phyloP scores from a whole-genome alignment of 164 flowering plant genomes.

The Amborella trichopoda region DNA sequence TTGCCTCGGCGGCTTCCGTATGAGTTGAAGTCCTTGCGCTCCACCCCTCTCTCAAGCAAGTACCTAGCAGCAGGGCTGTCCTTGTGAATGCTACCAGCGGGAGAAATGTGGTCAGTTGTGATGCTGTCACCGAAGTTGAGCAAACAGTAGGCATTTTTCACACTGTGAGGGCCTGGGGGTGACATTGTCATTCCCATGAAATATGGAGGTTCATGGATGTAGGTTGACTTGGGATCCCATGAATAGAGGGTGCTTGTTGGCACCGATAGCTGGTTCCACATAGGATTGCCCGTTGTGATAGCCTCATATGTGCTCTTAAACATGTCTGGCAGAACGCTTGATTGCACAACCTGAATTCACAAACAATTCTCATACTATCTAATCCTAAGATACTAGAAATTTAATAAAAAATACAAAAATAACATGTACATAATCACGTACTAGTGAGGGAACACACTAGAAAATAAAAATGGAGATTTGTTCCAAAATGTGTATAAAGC shows the following conservation, averaged over 20 bases:
- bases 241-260: slow-evolving; percentile 37
- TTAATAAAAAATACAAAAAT: too few species aligned
- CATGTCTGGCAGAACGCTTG: slow-evolving; percentile 67
- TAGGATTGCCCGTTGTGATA: slow-evolving; percentile 63
- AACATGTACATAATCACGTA: too few species aligned
- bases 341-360: slow-evolving; percentile 45
- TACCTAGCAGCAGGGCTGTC: slow-evolving; percentile 74
- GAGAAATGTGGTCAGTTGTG: slow-evolving; percentile 78
- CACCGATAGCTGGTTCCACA: slow-evolving; percentile 60
- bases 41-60: slow-evolving; percentile 64
- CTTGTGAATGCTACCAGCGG: slow-evolving; percentile 78
- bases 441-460: neutral
- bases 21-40: slow-evolving; percentile 58
- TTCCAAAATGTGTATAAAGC: too few species aligned
- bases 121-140: slow-evolving; percentile 71
- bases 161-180: slow-evolving; percentile 61
- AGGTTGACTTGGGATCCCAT: slow-evolving; percentile 39
- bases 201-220: slow-evolving; percentile 41
- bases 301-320: slow-evolving; percentile 62
- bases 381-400: too few species aligned
- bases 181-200: slow-evolving; percentile 49
- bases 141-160: slow-evolving; percentile 67
- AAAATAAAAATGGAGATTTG: slow-evolving; percentile 1
- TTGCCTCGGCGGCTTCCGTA: slow-evolving; percentile 79
- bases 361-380: too few species aligned